Base-by-base conservation (phyloP, 371 early-diverging fungal species). In the Lichtheimia hyalospora region DNA sequence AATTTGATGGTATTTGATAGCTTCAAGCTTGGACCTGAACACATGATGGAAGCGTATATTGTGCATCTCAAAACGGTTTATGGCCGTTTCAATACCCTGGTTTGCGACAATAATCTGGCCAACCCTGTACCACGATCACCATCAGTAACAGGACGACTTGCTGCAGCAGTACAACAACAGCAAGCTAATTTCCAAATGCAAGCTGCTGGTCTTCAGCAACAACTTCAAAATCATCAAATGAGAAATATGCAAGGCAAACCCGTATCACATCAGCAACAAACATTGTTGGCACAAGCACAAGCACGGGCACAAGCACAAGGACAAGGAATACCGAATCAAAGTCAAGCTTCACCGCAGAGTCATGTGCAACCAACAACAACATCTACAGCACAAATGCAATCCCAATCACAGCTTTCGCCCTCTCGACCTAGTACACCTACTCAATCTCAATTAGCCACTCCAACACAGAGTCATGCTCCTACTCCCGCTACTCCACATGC, bases 1-100 rank as follows among this genome's bases (percentile, higher is more conserved):
- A 16, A 18, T 16, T 14, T 43, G 44, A 10, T 46, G 1, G n/a
- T 16, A 46, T 18, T 46, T 18, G 46, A 46, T 21, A 79, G 83
- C 20, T 85, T 85, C 52, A 73, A 74, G 25, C 65, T 85, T 58
- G 86, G 86, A 3, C 82, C 84, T 39, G 84, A 84, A 46, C 79
- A 81, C 54, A 67, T 82, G 18, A 81, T 84, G 66, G 83, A 85
- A 54, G 74, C 79, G 1, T 85, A 83, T 63, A 63, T 80, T 2
- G 67, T 81, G 18, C 80, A 81, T 54, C 59, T 85, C 15, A 85
- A 85, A 58, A 71, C 77, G 2, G 74, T 74, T 13, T 85, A 83
- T 59, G 79, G 80, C 0, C 68, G 69, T 34, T 77, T 78, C 49
- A 85, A 82, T 52, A 74, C 66, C 4, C 48, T 85, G 18, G 52